Conservation (phyloP, 306 rosid species). For the Sindora glabra region DNA sequence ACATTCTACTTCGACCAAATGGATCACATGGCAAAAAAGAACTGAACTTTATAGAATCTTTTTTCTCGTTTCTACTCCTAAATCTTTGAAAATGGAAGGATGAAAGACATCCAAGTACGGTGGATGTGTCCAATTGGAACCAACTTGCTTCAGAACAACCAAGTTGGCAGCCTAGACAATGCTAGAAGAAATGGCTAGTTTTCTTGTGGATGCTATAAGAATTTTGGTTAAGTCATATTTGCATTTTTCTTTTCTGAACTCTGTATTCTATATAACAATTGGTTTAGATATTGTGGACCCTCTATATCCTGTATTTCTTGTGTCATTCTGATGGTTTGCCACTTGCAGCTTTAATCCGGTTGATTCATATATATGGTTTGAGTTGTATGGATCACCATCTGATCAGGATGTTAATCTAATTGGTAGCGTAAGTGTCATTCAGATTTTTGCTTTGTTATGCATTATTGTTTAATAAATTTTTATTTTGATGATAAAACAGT, state of each 20-base stretch:
- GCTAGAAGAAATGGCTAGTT: no score
- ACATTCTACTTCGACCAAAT: no score
- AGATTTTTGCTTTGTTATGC: not conserved
- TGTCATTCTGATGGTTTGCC: slow-evolving; percentile 5
- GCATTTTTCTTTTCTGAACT: not conserved
- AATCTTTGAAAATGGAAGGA: no score
- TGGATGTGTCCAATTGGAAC: no score
- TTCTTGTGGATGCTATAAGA: no score
- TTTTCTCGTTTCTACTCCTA: no score
- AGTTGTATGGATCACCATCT: slow-evolving; percentile 73
- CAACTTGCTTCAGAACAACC: no score
- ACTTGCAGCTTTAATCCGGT: slow-evolving; percentile 78
- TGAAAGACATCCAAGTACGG: no score
- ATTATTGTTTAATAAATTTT: not conserved
- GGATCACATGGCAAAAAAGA: no score
- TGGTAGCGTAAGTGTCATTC: slow-evolving; percentile 59
- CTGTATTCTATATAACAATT: not conserved
- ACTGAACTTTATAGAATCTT: no score
- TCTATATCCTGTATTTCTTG: not conserved
- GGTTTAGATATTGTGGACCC: not conserved
- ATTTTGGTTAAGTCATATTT: not conserved
- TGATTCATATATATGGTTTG: slow-evolving; percentile 87
- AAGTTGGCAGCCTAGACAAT: no score
- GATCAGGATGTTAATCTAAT: slow-evolving; percentile 68
- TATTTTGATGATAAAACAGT: not conserved